Conservation (phyloP, 1,139 yeast species). For the Geotrichum aggregatum region DNA sequence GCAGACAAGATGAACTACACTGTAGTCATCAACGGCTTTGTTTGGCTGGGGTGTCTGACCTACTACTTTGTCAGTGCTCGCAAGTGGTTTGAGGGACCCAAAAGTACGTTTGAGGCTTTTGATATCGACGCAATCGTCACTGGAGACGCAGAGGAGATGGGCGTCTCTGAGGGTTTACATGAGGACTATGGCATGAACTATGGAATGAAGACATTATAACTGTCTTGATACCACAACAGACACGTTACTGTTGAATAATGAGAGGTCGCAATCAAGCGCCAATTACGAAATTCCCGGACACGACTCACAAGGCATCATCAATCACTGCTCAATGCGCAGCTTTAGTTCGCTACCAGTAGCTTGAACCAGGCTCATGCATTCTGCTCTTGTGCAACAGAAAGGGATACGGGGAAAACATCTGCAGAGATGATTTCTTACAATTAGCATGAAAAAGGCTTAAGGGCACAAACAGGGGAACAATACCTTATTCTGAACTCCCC, state of each 20-base stretch:
- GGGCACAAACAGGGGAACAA: not conserved
- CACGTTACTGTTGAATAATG: not conserved
- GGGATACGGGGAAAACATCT: not conserved
- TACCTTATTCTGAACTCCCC: too few relatives aligned
- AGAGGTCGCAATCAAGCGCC: too few relatives aligned
- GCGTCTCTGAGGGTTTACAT: not conserved
- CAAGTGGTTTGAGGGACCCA: conserved; percentile 63
- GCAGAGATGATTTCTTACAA: too few relatives aligned
- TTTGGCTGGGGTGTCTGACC: conserved; percentile 48
- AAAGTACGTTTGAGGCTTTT: conserved; percentile 45
- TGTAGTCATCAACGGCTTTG: conserved; percentile 56
- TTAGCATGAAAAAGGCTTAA: not conserved
- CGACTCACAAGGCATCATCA: too few relatives aligned
- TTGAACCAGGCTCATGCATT: not conserved
- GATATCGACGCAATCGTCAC: conserved; percentile 23
- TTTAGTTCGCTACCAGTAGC: too few relatives aligned
- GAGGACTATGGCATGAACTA: conserved; percentile 1
- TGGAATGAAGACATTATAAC: conserved; percentile 1
- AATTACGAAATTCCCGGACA: too few relatives aligned
- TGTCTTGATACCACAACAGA: not conserved
- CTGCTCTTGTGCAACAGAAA: not conserved
- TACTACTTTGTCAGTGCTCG: conserved; percentile 56
- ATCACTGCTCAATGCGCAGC: too few relatives aligned
- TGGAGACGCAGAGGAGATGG: conserved; percentile 2
- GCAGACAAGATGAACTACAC: conserved; percentile 61